phyloP scores from a whole-genome alignment of 1,284 basidiomycete species.

The Anthracocystis panici-leucophaei region DNA sequence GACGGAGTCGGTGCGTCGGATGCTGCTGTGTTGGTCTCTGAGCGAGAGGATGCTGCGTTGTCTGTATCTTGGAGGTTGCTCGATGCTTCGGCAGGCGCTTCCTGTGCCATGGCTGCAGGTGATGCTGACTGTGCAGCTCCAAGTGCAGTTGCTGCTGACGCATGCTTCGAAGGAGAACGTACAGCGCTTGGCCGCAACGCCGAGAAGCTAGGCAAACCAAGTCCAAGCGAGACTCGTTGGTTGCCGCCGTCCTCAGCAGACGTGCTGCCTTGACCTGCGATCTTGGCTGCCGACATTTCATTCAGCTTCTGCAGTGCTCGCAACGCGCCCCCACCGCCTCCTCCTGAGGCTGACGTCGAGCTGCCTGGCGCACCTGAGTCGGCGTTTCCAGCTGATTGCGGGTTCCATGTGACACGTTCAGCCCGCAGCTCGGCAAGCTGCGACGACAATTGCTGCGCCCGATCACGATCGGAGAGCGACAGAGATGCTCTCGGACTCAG shows the following conservation, averaged over 20 bases:
- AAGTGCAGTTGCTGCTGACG: not conserved
- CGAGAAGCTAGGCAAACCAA: constrained; percentile 42
- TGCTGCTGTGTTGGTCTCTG: not conserved
- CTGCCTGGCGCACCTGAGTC: constrained; percentile 3
- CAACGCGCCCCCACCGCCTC: constrained; percentile 35
- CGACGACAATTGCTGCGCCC: constrained; percentile 28
- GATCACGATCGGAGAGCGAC: constrained; percentile 40
- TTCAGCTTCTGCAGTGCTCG: constrained; percentile 46
- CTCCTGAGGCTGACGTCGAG: constrained; percentile 14
- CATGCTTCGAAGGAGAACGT: constrained; percentile 17
- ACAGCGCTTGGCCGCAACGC: constrained; percentile 21
- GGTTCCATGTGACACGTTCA: constrained; percentile 45
- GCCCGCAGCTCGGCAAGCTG: constrained; percentile 34
- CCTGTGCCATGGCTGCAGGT: not conserved
- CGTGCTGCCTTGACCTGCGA: constrained; percentile 19
- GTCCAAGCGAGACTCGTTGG: constrained; percentile 38
- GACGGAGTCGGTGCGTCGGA: constrained; percentile 15
- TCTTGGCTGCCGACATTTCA: constrained; percentile 46
- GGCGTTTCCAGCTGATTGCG: constrained; percentile 4
- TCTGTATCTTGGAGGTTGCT: not conserved
- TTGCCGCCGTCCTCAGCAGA: constrained; percentile 7
- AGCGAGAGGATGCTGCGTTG: not conserved
- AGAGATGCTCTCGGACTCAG: constrained; percentile 36
- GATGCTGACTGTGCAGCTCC: not conserved
- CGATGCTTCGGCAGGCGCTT: not conserved